These are phyloP conservation scores for Kluyveromyces siamensis DNA, from an alignment of 805 yeast genomes.

Conservation along the genomic window DNA sequence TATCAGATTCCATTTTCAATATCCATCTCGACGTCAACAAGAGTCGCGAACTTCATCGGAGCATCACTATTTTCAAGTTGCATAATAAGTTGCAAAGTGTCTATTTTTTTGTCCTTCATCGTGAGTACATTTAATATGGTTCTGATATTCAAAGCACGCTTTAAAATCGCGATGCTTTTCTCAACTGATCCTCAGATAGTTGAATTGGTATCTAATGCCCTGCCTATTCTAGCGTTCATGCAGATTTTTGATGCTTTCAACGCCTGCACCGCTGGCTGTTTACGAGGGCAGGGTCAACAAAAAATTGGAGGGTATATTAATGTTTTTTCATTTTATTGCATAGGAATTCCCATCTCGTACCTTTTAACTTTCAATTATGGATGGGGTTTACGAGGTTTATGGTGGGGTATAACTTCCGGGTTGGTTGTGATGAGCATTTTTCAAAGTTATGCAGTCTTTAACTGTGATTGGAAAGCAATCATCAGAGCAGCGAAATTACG, in stretches of 20 bases:
- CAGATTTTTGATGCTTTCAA: slow-evolving; percentile 63
- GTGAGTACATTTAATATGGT: slow-evolving; percentile 38
- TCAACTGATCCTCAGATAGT: slow-evolving; percentile 54
- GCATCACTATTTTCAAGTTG: slow-evolving; percentile 43
- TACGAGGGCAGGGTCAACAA: slow-evolving; percentile 65
- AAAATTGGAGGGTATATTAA: slow-evolving; percentile 32
- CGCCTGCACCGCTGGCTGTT: slow-evolving; percentile 66
- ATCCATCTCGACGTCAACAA: slow-evolving; percentile 65
- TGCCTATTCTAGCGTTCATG: slow-evolving; percentile 59
- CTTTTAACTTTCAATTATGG: slow-evolving; percentile 42
- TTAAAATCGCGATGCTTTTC: slow-evolving; percentile 41
- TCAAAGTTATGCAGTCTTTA: slow-evolving; percentile 28
- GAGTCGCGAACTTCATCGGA: slow-evolving; percentile 71
- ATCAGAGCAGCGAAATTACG: slow-evolving; percentile 22
- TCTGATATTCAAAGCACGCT: slow-evolving; percentile 36
- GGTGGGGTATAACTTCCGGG: slow-evolving; percentile 43
- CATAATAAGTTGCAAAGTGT: slow-evolving; percentile 35
- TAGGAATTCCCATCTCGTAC: slow-evolving; percentile 56
- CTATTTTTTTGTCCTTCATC: slow-evolving; percentile 33
- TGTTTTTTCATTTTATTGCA: slow-evolving; percentile 31
- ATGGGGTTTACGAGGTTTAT: slow-evolving; percentile 48
- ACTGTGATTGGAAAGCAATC: slow-evolving; percentile 24
- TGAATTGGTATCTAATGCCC: slow-evolving; percentile 37
- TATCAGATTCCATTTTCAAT: slow-evolving; percentile 73
- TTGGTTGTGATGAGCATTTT: slow-evolving; percentile 26